Evolutionary conservation across 176 grass and related monocot genomes (phyloP), one percentile per base, ranked within the genome.

Genomic region (Avena eriantha): DNA sequence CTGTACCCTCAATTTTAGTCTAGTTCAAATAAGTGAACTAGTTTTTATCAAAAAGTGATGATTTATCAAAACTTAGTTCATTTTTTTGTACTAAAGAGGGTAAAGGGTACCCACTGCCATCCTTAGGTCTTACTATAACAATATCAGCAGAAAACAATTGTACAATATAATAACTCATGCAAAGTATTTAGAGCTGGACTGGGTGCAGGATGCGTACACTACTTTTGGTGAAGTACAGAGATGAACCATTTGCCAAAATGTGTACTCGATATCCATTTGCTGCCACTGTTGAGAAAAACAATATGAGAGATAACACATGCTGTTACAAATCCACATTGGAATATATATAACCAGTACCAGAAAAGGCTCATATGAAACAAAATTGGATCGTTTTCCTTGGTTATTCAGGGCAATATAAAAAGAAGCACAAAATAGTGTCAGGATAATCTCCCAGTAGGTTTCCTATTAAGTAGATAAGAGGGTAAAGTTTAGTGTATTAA

Each of bases 161-260:
- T 58, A 79, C 39, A 21, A 74, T 41, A 22, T 75, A 76, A 45
- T 23, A 80, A 17, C 0, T 29, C 76, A 72, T 60, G 43, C 8
- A 46, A 67, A 86, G 31, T 80, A 89, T 87, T 61, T 76, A 77
- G 76, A 90, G 65, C 36, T 87, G 54, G 53, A 87, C 64, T 86
- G 85, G 76, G 85, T 73, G 87, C 88, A 90, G 66, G 67, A 93
- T 87, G 85, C 97, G 36, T 96, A 99, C 97, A 99, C 97, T 91
- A 99, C 83, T 99, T 99, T 96, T 19, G 92, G 97, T 79, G 97
- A 96, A 85, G 94, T 99, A 93, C 94, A 99, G 56, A 99, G 97
- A 92, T 99, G 86, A 83, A 99, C 94, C 97, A 99, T 99, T 96
- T 99, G 97, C 97, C 97, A 99, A 90, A 99, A 96, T 60, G 97